phyloP scores from a whole-genome alignment of 2,329 filamentous ascomycete genomes.

The Emmonsiellopsis sp. region DNA sequence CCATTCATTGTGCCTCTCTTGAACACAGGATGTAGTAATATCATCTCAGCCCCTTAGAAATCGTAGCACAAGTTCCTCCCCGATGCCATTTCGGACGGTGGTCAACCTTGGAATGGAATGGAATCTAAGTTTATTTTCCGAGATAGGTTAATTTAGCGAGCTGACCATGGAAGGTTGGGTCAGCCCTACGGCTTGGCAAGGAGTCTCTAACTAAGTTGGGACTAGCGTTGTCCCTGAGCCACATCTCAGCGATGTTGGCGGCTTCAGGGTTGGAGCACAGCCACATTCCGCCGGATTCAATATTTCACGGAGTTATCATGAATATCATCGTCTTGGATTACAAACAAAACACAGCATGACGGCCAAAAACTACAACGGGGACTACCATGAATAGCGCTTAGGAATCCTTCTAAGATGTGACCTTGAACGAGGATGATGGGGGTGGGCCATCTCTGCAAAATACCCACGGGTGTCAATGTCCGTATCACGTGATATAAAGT shows the following conservation, averaged over 20 bases:
- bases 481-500: not conserved
- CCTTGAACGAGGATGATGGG: too few relatives aligned
- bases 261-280: not conserved
- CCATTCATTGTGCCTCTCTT: too few relatives aligned
- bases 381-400: too few relatives aligned
- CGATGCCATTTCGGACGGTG: not conserved
- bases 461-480: too few relatives aligned
- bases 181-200: constrained; percentile 3
- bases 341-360: too few relatives aligned
- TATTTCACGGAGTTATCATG: not conserved
- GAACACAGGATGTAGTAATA: too few relatives aligned
- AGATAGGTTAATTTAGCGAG: constrained; percentile 2
- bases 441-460: too few relatives aligned
- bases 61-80: too few relatives aligned
- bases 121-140: not conserved
- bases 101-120: not conserved
- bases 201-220: not conserved
- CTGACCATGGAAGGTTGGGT: not conserved
- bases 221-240: not conserved
- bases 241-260: not conserved
- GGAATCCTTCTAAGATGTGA: too few relatives aligned
- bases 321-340: too few relatives aligned
- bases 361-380: too few relatives aligned
- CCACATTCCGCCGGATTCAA: not conserved
- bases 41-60: too few relatives aligned